Conservation (phyloP, 371 early-diverging fungal genomes). For the Syncephalastrum sp. region DNA sequence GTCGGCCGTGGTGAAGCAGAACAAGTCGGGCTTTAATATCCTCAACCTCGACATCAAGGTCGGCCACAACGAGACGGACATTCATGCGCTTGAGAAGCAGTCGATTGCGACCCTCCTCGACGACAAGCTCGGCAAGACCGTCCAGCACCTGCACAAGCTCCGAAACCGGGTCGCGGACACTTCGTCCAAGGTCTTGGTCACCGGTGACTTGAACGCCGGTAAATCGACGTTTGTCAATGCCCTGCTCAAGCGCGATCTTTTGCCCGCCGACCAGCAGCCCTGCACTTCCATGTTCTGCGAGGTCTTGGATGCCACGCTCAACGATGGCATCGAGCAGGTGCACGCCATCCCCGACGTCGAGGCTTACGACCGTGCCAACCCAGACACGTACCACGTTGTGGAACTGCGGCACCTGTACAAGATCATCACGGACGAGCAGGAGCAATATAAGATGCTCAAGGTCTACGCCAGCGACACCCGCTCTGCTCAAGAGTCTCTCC, state of each 20-base stretch:
- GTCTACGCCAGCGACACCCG: constrained; percentile 81
- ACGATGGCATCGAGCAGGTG: constrained; percentile 83
- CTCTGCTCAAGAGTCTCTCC: constrained; percentile 64
- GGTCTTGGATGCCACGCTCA: constrained; percentile 84
- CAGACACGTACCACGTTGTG: constrained; percentile 71
- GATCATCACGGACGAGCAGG: constrained; percentile 58
- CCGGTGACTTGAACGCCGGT: constrained; percentile 97
- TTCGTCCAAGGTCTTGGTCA: constrained; percentile 91
- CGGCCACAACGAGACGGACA: constrained; percentile 49
- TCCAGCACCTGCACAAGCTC: constrained; percentile 80
- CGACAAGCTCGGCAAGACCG: constrained; percentile 62
- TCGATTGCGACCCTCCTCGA: constrained; percentile 72
- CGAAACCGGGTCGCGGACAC: constrained; percentile 83
- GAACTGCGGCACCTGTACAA: constrained; percentile 61
- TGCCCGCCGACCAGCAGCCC: constrained; percentile 96
- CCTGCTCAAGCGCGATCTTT: constrained; percentile 80
- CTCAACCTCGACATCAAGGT: constrained; percentile 70
- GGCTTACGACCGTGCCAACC: constrained; percentile 68
- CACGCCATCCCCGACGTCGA: constrained; percentile 78
- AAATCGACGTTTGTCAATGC: constrained; percentile 97
- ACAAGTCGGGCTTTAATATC: constrained; percentile 38
- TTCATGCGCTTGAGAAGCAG: constrained; percentile 57
- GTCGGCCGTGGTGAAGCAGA: constrained; percentile 21
- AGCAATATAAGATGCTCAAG: constrained; percentile 82
- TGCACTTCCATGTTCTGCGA: constrained; percentile 95